These are phyloP conservation scores for Coemansia sp. DNA, from an alignment of 192 early-diverging fungal species.

Conservation along the genomic window DNA sequence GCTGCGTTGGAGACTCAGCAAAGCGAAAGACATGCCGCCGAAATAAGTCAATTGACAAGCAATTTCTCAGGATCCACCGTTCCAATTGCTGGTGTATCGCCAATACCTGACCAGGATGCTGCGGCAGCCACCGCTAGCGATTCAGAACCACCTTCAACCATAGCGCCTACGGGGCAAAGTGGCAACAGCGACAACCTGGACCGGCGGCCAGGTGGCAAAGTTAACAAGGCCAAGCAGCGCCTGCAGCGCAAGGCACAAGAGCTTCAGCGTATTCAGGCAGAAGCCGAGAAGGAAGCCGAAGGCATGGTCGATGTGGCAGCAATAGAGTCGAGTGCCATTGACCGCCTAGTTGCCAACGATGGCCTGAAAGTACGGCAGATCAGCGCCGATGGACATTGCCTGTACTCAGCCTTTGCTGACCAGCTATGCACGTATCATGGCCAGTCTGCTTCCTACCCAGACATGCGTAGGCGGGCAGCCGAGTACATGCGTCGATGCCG, in stretches of 20 bases:
- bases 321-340: constrained; percentile 70
- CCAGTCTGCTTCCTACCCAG: constrained; percentile 54
- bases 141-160: constrained; percentile 13
- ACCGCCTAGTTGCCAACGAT: constrained; percentile 56
- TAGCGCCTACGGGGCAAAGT: constrained; percentile 5
- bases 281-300: constrained; percentile 75
- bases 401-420: constrained; percentile 88
- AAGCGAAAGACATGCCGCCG: constrained; percentile 60
- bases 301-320: constrained; percentile 71
- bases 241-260: constrained; percentile 71
- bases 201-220: constrained; percentile 52
- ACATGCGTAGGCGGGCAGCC: constrained; percentile 73
- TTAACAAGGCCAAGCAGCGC: constrained; percentile 52
- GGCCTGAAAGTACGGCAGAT: constrained; percentile 70
- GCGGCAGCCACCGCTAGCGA: constrained; percentile 11
- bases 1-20: constrained; percentile 65
- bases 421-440: constrained; percentile 65
- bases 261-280: constrained; percentile 65
- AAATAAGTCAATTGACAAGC: constrained; percentile 47
- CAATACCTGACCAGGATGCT: constrained; percentile 11
- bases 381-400: constrained; percentile 87
- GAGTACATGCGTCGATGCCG: constrained; percentile 73
- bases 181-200: constrained; percentile 6
- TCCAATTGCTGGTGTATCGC: neutral
- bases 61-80: neutral